Conservation (phyloP, 495 filamentous ascomycete genomes). For the Penicillium verhagenii region DNA sequence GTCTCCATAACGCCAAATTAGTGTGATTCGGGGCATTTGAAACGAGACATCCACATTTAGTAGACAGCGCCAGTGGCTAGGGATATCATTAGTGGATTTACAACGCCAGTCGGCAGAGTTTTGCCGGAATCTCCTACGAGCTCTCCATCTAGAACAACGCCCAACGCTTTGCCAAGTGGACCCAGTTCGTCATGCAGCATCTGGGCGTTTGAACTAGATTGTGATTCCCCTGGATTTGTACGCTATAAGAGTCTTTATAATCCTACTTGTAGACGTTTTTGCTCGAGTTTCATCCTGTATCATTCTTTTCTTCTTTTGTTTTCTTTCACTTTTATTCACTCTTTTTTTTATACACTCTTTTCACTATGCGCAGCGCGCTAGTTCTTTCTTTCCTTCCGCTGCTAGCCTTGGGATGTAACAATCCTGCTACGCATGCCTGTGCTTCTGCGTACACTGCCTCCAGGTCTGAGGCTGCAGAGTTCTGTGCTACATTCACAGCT, state of each 20-base stretch:
- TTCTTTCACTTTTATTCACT: background rate
- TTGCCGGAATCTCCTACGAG: background rate
- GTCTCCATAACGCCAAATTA: background rate
- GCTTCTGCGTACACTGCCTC: slow-evolving; percentile 31
- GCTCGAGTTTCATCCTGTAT: background rate
- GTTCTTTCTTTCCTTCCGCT: slow-evolving; percentile 28
- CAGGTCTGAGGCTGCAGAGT: slow-evolving; percentile 22
- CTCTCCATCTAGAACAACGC: background rate
- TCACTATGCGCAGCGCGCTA: slow-evolving; percentile 34
- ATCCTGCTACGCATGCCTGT: slow-evolving; percentile 28
- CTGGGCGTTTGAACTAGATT: background rate
- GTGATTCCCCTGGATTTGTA: background rate
- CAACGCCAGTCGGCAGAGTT: background rate
- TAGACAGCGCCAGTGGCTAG: background rate
- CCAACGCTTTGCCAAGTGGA: background rate
- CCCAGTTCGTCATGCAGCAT: background rate
- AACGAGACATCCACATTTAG: background rate
- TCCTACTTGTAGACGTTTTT: background rate
- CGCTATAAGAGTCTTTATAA: background rate
- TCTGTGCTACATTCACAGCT: slow-evolving; percentile 32
- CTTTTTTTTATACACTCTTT: slow-evolving; percentile 25
- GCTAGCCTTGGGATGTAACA: slow-evolving; percentile 26
- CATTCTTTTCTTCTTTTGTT: background rate
- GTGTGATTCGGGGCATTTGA: background rate
- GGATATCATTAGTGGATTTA: background rate